Evolutionary conservation across 176 grass and related monocot genomes (phyloP), one percentile per base, ranked within the genome.

Genomic region (Cocos nucifera): DNA sequence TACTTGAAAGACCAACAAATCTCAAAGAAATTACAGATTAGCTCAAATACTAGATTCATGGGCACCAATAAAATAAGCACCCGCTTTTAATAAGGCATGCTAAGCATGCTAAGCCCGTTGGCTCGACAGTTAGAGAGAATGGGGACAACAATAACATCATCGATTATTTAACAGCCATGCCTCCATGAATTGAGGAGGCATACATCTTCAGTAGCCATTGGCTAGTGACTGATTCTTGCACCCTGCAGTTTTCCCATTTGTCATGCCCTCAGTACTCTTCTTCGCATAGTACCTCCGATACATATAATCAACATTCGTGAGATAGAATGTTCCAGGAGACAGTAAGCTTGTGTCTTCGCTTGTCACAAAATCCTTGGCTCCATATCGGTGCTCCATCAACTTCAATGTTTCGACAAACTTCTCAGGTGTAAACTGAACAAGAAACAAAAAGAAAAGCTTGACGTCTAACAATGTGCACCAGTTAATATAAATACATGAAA

Each of bases 251-350:
- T 30, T 22, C 5, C 19, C 16, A 6, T 4, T 29, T 4, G 18
- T 10, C 14, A 21, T 55, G 4, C 18, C 59, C 4, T 71, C 50
- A 2, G 44, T 44, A 0, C 50, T 54, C 66, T 84, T 86, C 72
- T 77, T 79, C 39, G 78, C 59, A 24, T 89, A 89, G 59, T 78
- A 89, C 54, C 86, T 86, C 51, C 90, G 69, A 60, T 87, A 95
- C 90, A 95, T 80, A 17, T 71, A 70, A 64, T 95, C 91, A 3
- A 95, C 83, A 54, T 87, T 84, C n/a, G 83, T 79, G 51, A 95
- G 83, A 25, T 79, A 95, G 57, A 84, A 90, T 51, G 91, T 82
- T 69, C 77, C 91, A 74, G 74, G 61, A 71, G 77, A 67, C 63
- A 90, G 22, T 62, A 95, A 65, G 35, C 78, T 84, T 30, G 72